Evolutionary conservation across 1,139 yeast genomes (phyloP).

Genomic region (Magnusiomyces clavatus): DNA sequence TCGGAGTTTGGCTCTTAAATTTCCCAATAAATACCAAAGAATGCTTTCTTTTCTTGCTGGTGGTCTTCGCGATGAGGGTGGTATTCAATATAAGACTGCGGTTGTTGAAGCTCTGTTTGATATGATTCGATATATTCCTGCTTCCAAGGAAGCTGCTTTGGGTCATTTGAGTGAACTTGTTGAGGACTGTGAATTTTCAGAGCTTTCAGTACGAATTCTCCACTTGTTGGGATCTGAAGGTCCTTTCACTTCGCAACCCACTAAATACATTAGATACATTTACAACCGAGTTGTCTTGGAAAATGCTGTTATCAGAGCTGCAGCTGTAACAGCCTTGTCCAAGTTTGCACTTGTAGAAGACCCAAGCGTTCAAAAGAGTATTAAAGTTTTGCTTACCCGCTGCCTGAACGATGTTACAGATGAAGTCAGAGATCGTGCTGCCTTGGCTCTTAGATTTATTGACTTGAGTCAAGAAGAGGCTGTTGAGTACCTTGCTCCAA

Average conservation of each 20-base stretch:
- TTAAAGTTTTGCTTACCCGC: conserved; percentile 68
- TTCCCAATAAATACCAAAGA: conserved; percentile 82
- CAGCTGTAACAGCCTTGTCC: conserved; percentile 88
- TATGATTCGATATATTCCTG: conserved; percentile 79
- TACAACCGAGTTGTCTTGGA: conserved; percentile 95
- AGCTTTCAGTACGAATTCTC: conserved; percentile 81
- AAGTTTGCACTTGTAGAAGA: conserved; percentile 83
- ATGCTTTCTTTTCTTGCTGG: conserved; percentile 79
- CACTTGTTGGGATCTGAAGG: conserved; percentile 93
- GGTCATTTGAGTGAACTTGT: conserved; percentile 92
- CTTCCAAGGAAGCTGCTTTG: conserved; percentile 76
- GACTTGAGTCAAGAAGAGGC: conserved; percentile 42
- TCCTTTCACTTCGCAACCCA: conserved; percentile 78
- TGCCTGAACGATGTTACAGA: conserved; percentile 87
- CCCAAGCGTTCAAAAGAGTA: conserved; percentile 56
- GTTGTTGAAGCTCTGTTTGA: conserved; percentile 91
- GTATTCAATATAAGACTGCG: conserved; percentile 69
- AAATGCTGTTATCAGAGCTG: conserved; percentile 89
- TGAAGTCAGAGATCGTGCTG: conserved; percentile 97
- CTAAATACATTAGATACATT: conserved; percentile 89
- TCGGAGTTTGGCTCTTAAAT: conserved; percentile 82
- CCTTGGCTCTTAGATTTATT: conserved; percentile 68
- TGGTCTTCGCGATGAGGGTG: conserved; percentile 85
- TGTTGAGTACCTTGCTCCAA: conserved; percentile 52
- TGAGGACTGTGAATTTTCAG: conserved; percentile 96